Evolutionary conservation across 805 yeast species (phyloP).

Genomic region (Maudiozyma bulderi): DNA sequence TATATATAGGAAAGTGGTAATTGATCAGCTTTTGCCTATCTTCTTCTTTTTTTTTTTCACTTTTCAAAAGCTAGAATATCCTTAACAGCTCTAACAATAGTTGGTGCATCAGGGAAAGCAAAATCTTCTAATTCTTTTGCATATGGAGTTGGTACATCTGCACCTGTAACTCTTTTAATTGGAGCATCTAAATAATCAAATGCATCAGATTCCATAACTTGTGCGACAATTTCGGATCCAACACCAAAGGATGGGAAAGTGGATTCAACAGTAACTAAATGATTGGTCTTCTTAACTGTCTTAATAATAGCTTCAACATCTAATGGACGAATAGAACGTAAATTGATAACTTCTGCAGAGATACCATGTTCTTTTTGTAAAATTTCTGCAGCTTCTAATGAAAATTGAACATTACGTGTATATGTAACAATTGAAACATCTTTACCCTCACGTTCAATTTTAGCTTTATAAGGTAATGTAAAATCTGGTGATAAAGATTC

Average conservation of each 20-base stretch:
- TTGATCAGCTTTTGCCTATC: no score
- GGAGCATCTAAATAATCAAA: slow-evolving; percentile 98
- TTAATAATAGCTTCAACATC: slow-evolving; percentile 79
- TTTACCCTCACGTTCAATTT: slow-evolving; percentile 86
- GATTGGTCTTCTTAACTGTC: slow-evolving; percentile 93
- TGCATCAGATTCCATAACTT: slow-evolving; percentile 96
- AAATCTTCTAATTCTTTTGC: slow-evolving; percentile 93
- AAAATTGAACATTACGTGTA: slow-evolving; percentile 79
- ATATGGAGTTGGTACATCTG: slow-evolving; percentile 99
- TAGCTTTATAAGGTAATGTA: slow-evolving; percentile 87
- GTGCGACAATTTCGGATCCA: slow-evolving; percentile 96
- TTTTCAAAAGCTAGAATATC: slow-evolving; percentile 60
- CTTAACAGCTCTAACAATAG: slow-evolving; percentile 78
- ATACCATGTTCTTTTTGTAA: slow-evolving; percentile 80
- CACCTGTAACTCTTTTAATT: slow-evolving; percentile 96
- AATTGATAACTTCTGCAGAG: slow-evolving; percentile 85
- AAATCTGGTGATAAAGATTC: slow-evolving; percentile 85
- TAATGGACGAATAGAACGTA: slow-evolving; percentile 94
- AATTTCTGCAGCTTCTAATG: slow-evolving; percentile 82
- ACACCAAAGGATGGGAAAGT: slow-evolving; percentile 98
- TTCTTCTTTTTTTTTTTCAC: slow-evolving; percentile 5
- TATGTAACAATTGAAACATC: slow-evolving; percentile 87
- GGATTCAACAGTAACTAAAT: slow-evolving; percentile 90
- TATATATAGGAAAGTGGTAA: no score
- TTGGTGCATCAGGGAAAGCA: slow-evolving; percentile 95